Evolutionary conservation across 2,329 filamentous ascomycete genomes (phyloP), one percentile per base, ranked within the genome.

Genomic region (Pseudonectria buxi): DNA sequence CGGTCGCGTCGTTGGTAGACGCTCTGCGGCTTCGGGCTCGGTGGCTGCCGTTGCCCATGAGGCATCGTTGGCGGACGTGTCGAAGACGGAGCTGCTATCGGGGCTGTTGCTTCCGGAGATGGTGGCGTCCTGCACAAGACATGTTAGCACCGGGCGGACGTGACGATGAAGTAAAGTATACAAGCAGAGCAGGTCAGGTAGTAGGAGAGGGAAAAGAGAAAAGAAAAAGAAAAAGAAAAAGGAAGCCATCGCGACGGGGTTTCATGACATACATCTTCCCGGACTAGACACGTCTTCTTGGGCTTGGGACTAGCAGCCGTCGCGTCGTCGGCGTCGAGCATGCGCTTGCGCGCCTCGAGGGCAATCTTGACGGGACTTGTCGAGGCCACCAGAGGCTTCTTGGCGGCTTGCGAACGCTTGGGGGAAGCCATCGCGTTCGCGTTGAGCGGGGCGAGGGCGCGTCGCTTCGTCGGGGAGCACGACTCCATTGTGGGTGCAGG

Each of bases 31-130:
- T 28, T 75, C 69, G 4, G 67, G 68, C 42, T 74, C 71, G n/a
- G 70, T 74, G 12, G 72, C 50, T 15, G 60, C 54, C 0, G 71
- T 75, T 14, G 60, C 61, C 51, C 69, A 70, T 5, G 72, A 70
- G 15, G 61, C 64, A 48, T 74, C 68, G 40, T 62, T 56, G 31
- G 49, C 56, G 1, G 70, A 71, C 37, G 53, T 59, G 52, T 76
- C 72, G 41, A 76, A 73, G 26, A 74, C 52, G 14, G 71, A 72
- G 13, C 66, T 68, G 11, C 63, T 57, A 32, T 66, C 65, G 4
- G 69, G 64, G 10, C 65, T 60, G 5, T 50, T 43, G 26, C 57
- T 57, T 32, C 47, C 53, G 28, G 57, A 57, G 24, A 44, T 51
- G 49, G 49, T 43, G 50, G 50, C 47, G 47, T 53, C 26, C 1